Base-by-base conservation (phyloP, 2,329 filamentous ascomycete species). In the Fusarium chuoi region DNA sequence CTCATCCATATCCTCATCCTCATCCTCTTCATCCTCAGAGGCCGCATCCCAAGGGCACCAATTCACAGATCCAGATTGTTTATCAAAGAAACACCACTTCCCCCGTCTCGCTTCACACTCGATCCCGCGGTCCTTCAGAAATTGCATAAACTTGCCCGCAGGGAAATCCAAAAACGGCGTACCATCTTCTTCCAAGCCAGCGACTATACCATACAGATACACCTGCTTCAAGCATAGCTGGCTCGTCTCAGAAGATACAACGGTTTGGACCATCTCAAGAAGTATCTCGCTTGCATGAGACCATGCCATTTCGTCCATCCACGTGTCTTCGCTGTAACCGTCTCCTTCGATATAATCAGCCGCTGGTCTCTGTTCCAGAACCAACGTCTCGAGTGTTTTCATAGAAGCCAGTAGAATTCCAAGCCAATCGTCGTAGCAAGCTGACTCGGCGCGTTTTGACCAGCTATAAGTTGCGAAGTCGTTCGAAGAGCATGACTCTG, bases 101-200 rank as follows among this genome's bases (percentile, higher is more conserved):
- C 73, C 73, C 22, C 58, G 10, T 7, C 73, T 68, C 6, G 63
- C 73, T n/a, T 75, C 70, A 12, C 67, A 71, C 6, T 46, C 28
- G 0, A 71, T 14, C 5, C 26, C 41, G 5, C 26, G 24, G 0
- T 20, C 12, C 7, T 56, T 15, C 7, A 75, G n/a, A 18, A 57
- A 15, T 0, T 28, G 14, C 58, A 74, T 60, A 4, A 75, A 51
- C 8, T 22, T 26, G 12, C 63, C 54, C 0, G 28, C 36, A 0
- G 62, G 56, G 1, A 28, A 13, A 2, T 35, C 12, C 13, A 22
- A 22, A 22, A 48, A 35, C 15, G 44, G 46, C 0, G 22, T 18
- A 10, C 18, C 38, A 0, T 52, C 14, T 0, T 28, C 11, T 0
- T 45, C 33, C 6, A 46, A 4, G 0, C 38, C 35, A 0, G 56